phyloP scores from a whole-genome alignment of 2,329 filamentous ascomycete species.

The Aspergillus floridensis region DNA sequence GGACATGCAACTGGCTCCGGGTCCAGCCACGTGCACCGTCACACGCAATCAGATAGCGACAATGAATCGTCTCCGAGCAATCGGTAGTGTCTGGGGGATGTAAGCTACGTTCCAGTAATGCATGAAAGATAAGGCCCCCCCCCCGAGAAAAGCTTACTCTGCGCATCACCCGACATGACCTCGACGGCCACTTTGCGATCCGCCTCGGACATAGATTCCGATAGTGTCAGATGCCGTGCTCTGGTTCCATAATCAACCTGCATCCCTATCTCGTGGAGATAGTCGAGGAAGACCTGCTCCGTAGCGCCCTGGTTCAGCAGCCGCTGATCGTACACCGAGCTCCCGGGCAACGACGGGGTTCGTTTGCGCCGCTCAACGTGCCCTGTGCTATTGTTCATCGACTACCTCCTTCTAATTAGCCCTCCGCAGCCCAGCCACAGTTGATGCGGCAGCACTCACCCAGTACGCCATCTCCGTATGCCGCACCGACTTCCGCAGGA shows the following conservation, averaged over 20 bases:
- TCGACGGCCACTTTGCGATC: constrained; percentile 4
- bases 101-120: neutral
- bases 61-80: constrained; percentile 41
- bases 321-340: constrained; percentile 11
- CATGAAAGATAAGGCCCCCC: neutral
- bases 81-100: neutral
- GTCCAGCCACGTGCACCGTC: constrained; percentile 69
- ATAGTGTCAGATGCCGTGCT: constrained; percentile 8
- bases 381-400: constrained; percentile 2
- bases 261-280: neutral
- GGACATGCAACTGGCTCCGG: constrained; percentile 56
- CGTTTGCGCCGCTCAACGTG: constrained; percentile 10
- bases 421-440: too few relatives aligned
- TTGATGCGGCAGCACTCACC: constrained; percentile 1
- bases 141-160: neutral
- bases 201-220: neutral
- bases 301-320: constrained; percentile 16
- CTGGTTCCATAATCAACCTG: constrained; percentile 8
- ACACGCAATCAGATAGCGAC: constrained; percentile 66
- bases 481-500: constrained; percentile 1
- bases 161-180: neutral
- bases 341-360: neutral
- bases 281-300: constrained; percentile 15
- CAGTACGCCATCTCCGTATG: constrained; percentile 16
- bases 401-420: neutral